phyloP scores from a whole-genome alignment of 1,139 yeast genomes.

The Torulaspora pretoriensis region DNA sequence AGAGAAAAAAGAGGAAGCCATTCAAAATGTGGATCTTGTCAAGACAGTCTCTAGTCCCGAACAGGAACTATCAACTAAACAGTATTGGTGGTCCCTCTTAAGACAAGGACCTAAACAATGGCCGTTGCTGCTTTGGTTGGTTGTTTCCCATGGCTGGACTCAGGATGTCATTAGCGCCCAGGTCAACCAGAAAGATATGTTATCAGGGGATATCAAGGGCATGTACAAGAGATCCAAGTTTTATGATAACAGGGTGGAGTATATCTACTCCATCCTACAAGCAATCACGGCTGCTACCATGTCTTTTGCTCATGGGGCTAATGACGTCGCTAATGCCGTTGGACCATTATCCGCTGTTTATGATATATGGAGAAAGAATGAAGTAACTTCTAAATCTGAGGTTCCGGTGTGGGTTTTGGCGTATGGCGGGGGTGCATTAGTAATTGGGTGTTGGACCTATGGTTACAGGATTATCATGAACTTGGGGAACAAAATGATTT shows the following conservation, averaged over 20 bases:
- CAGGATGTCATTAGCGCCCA: slow-evolving; percentile 59
- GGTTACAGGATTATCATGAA: slow-evolving; percentile 70
- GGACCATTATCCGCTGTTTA: slow-evolving; percentile 72
- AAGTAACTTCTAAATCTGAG: slow-evolving; percentile 46
- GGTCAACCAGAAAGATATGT: slow-evolving; percentile 32
- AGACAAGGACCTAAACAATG: slow-evolving; percentile 49
- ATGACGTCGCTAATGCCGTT: slow-evolving; percentile 74
- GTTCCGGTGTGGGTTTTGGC: slow-evolving; percentile 72
- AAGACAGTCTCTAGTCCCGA: slow-evolving; percentile 23
- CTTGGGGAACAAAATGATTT: slow-evolving; percentile 70
- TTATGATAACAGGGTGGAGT: slow-evolving; percentile 70
- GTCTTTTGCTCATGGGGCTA: slow-evolving; percentile 82
- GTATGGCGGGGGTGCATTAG: slow-evolving; percentile 64
- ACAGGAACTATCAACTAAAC: slow-evolving; percentile 38
- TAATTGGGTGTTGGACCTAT: slow-evolving; percentile 66
- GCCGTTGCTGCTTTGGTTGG: slow-evolving; percentile 49
- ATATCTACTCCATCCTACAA: slow-evolving; percentile 64
- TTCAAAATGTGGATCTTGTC: slow-evolving; percentile 9
- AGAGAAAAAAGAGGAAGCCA: slow-evolving; percentile 2
- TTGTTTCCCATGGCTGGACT: slow-evolving; percentile 57
- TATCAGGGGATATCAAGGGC: slow-evolving; percentile 41
- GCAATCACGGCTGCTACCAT: slow-evolving; percentile 73
- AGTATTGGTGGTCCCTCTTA: slow-evolving; percentile 44
- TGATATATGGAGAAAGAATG: slow-evolving; percentile 55
- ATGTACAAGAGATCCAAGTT: slow-evolving; percentile 59